A percentile compares a stretch with the other conserved stretches of the same genome.
Conservation (phyloP, 2,329 filamentous ascomycete genomes). For the Boeremia exigua region DNA sequence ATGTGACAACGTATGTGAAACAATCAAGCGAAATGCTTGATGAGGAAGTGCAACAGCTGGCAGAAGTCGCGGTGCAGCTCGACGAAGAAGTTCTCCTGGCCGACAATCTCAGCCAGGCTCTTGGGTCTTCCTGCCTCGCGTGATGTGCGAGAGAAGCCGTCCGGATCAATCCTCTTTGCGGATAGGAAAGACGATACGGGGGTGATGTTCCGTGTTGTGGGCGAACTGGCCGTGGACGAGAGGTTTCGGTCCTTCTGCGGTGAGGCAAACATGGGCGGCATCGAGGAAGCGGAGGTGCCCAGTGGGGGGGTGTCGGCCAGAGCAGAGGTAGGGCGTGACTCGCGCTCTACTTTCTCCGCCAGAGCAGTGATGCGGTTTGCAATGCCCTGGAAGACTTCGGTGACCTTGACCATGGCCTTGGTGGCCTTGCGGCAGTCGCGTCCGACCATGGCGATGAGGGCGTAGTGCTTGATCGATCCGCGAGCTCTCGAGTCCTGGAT, state of each 20-base stretch:
- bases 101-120: constrained; percentile 64
- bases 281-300: constrained; percentile 37
- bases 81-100: constrained; percentile 64
- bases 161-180: constrained; percentile 61
- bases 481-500: constrained; percentile 64
- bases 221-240: constrained; percentile 39
- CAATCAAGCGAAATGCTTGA: constrained; percentile 47
- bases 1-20: constrained; percentile 21
- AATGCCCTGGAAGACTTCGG: constrained; percentile 58
- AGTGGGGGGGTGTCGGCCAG: constrained; percentile 40
- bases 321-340: constrained; percentile 42
- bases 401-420: constrained; percentile 49
- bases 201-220: constrained; percentile 54
- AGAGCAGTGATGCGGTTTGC: constrained; percentile 58
- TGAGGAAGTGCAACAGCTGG: constrained; percentile 46
- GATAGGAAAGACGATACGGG: constrained; percentile 65
- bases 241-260: constrained; percentile 37
- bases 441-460: constrained; percentile 62
- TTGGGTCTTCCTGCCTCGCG: constrained; percentile 61
- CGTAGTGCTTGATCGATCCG: constrained; percentile 63
- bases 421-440: constrained; percentile 61
- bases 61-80: constrained; percentile 62
- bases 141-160: constrained; percentile 60
- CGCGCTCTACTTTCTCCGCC: constrained; percentile 48
- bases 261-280: constrained; percentile 35